Base-by-base conservation (phyloP, 768 basidiomycete genomes). In the Mycena venus region DNA sequence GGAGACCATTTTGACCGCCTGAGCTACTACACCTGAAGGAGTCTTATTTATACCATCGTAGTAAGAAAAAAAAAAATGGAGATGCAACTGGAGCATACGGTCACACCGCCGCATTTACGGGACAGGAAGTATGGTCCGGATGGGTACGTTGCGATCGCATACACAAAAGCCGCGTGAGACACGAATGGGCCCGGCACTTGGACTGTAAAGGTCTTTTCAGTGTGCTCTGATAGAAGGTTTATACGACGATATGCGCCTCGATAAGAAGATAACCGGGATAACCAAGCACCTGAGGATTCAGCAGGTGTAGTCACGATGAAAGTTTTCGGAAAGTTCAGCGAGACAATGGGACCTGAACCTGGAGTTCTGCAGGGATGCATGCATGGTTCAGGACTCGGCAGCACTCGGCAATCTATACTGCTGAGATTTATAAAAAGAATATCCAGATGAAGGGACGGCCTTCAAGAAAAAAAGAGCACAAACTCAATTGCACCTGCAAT, bases 11-110 rank as follows among this genome's bases (percentile, higher is more conserved):
- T 62, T 61, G 47, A 49, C 25, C 34, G 42, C 58, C 38, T 14
- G 17, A 8, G 23, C 47, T 51, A 38, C 17, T 15, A 32, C 40
- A 42, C 38, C 10, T 11, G n/a, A 36, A 27, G 23, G 44, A 36
- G 21, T 44, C 47, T 25, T 34, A 25, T 69, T 69, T 69, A 69
- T 69, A 69, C 59, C 36, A 8, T 29, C 25, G n/a, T 44, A 49
- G 25, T 31, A 38, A 21, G 66, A 44, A 23, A 21, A 5, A 21
- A 5, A 68, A 56, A 12, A 53, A 65, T 38, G n/a, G 21, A 53
- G 34, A 53, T 65, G 40, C 21, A 29, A 3, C 7, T 29, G 38
- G 44, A 53, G 40, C 66, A 68, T 44, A 68, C 58, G 66, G 53
- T 55, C 27, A 23, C 27, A 15, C 53, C 29, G 53, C 17, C 25